These are phyloP conservation scores for Cladosporium cucumerinum DNA, from an alignment of 2,329 filamentous ascomycete genomes.

Conservation along the genomic window DNA sequence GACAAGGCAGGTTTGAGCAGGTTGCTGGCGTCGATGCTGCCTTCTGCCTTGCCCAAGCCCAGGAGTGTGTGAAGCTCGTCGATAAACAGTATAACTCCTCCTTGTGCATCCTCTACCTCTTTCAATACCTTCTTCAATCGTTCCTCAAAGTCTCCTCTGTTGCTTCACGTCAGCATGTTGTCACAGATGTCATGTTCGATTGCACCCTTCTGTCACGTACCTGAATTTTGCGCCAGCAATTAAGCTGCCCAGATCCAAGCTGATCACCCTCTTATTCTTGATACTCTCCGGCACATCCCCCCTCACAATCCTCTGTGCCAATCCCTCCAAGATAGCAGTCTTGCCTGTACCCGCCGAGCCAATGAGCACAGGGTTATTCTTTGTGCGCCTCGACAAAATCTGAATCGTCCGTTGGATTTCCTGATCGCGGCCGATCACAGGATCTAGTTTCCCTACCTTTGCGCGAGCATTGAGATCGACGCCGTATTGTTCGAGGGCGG, in stretches of 20 bases:
- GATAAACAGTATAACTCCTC: conserved; percentile 88
- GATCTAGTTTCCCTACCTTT: conserved; percentile 85
- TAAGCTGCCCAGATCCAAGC: conserved; percentile 82
- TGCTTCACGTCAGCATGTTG: background rate
- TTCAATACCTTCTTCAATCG: conserved; percentile 84
- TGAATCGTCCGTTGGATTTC: conserved; percentile 96
- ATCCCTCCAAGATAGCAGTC: conserved; percentile 85
- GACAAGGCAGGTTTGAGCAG: conserved; percentile 91
- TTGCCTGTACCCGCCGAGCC: conserved; percentile 89
- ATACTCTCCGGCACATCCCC: conserved; percentile 95
- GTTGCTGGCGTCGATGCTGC: conserved; percentile 94
- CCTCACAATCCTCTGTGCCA: conserved; percentile 83
- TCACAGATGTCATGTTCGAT: background rate
- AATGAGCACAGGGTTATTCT: conserved; percentile 95
- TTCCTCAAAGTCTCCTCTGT: conserved; percentile 88
- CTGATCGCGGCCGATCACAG: conserved; percentile 86
- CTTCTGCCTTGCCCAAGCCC: conserved; percentile 90
- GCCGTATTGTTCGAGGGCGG: conserved; percentile 86
- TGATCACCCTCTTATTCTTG: conserved; percentile 87
- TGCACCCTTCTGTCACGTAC: background rate
- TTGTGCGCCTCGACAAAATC: conserved; percentile 84
- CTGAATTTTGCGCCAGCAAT: conserved; percentile 92
- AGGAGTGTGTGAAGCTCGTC: conserved; percentile 91
- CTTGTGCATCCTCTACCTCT: conserved; percentile 85
- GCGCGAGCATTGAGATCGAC: conserved; percentile 84